Percentiles rank a stretch among this genome's conserved stretches.
Evolutionary conservation across 768 basidiomycete genomes (phyloP).

Genomic region (Mycena alexandri): DNA sequence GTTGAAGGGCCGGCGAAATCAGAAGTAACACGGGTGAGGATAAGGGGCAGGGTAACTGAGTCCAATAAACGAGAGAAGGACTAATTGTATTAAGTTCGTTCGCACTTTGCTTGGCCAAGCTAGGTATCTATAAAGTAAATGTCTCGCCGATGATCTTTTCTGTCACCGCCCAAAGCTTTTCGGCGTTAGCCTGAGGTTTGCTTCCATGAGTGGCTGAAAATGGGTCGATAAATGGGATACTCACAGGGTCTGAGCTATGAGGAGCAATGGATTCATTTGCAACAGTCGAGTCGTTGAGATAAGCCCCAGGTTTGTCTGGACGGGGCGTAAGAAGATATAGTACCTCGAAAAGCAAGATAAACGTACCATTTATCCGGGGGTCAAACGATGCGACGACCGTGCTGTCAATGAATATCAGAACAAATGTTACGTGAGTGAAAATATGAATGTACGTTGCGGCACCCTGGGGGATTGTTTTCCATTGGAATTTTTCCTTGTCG

Average conservation of each 20-base stretch:
- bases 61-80: too few relatives aligned
- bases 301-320: not conserved
- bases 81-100: too few relatives aligned
- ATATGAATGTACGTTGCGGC: not conserved
- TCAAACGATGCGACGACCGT: slow-evolving; percentile 2
- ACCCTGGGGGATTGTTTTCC: slow-evolving; percentile 11
- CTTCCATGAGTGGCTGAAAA: too few relatives aligned
- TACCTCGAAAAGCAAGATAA: not conserved
- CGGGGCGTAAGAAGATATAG: not conserved
- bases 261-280: slow-evolving; percentile 6
- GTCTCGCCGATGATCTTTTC: too few relatives aligned
- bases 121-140: too few relatives aligned
- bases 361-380: not conserved
- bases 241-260: slow-evolving; percentile 14
- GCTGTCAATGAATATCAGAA: not conserved
- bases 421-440: too few relatives aligned
- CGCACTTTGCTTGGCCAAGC: too few relatives aligned
- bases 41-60: too few relatives aligned
- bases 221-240: not conserved
- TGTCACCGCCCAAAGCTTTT: too few relatives aligned
- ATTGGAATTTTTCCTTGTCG: not conserved
- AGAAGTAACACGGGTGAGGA: too few relatives aligned
- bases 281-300: slow-evolving; percentile 2
- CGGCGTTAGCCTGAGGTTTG: too few relatives aligned
- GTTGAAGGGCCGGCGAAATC: too few relatives aligned